Evolutionary conservation across 345 rosid species (phyloP), one percentile per base, ranked within the genome.

Genomic region (Bruguiera gymnorhiza): DNA sequence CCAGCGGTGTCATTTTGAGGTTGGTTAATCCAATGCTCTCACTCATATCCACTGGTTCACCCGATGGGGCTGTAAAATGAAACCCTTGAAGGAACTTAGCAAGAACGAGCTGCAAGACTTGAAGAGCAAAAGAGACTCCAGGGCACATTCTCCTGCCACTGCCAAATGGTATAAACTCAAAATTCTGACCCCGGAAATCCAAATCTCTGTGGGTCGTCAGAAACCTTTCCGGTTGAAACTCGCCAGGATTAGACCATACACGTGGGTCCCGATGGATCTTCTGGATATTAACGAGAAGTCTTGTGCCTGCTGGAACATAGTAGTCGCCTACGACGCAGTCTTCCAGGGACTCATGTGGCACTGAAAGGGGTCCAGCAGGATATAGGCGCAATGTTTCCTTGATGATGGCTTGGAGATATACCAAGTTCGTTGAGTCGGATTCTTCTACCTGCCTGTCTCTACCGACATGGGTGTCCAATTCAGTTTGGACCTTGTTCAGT

Each of bases 351-450:
- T 68, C 64, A 1, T 46, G 69, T 3, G 69, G 59, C n/a, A 67
- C 0, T 2, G 30, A 68, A 8, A 68, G 31, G 0, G 68, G 54
- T 21, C 0, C 26, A 11, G 63, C 6, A 15, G 65, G 72, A 24
- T 67, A 30, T 62, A 73, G 26, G 43, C 58, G 59, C 37, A 63
- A 29, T 1, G 73, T 59, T 65, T 75, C 78, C 29, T 57, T 63
- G 2, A 75, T 1, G 0, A 75, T 52, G 0, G 70, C 66, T 26
- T 70, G 52, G 8, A 75, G 66, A 37, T 59, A 69, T 6, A 48
- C 31, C 3, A 70, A 31, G 24, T 65, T 52, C 5, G 60, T 53
- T 23, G 53, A 3, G 6, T 65, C 67, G 3, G 71, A 60, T 60
- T 65, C 74, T 8, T 65, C 34, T 2, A 65, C 79, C 3, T 15